Evolutionary conservation across 1,284 basidiomycete genomes (phyloP).

Genomic region (Moniliella sp.): DNA sequence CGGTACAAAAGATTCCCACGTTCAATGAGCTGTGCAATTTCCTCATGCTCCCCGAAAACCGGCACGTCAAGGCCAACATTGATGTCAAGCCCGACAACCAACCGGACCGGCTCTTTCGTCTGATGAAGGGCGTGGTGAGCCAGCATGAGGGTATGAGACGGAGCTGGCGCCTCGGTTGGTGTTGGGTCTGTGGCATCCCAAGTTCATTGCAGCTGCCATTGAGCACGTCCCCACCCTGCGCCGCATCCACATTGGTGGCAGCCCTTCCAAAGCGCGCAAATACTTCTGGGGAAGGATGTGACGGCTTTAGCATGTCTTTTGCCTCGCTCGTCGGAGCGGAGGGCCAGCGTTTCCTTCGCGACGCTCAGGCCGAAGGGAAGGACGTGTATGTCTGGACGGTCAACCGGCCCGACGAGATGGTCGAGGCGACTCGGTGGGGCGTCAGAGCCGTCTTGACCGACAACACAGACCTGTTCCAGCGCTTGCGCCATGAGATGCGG

Average conservation of each 20-base stretch:
- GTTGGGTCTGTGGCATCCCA: constrained; percentile 59
- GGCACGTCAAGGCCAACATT: constrained; percentile 37
- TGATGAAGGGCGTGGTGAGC: constrained; percentile 58
- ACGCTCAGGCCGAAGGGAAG: constrained; percentile 62
- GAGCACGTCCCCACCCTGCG: constrained; percentile 56
- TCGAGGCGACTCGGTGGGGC: constrained; percentile 79
- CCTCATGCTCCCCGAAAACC: constrained; percentile 23
- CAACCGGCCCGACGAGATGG: constrained; percentile 73
- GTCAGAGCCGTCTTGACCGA: constrained; percentile 77
- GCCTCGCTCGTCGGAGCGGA: constrained; percentile 51
- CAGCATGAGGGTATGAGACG: constrained; percentile 54
- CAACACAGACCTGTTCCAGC: constrained; percentile 52
- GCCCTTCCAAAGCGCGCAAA: constrained; percentile 44
- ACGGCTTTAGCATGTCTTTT: constrained; percentile 73
- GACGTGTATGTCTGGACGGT: constrained; percentile 84
- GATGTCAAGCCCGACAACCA: constrained; percentile 86
- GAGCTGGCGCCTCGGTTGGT: constrained; percentile 69
- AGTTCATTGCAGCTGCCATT: constrained; percentile 59
- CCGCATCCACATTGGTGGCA: constrained; percentile 64
- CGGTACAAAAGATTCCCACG: constrained; percentile 38
- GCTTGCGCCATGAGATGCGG: constrained; percentile 39
- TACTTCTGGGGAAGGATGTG: constrained; percentile 78
- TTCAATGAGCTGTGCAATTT: constrained; percentile 25
- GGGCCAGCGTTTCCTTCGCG: constrained; percentile 48
- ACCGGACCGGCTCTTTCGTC: constrained; percentile 58